Conservation (phyloP, 1,284 basidiomycete genomes). For the Cryptococcus deneoformans region DNA sequence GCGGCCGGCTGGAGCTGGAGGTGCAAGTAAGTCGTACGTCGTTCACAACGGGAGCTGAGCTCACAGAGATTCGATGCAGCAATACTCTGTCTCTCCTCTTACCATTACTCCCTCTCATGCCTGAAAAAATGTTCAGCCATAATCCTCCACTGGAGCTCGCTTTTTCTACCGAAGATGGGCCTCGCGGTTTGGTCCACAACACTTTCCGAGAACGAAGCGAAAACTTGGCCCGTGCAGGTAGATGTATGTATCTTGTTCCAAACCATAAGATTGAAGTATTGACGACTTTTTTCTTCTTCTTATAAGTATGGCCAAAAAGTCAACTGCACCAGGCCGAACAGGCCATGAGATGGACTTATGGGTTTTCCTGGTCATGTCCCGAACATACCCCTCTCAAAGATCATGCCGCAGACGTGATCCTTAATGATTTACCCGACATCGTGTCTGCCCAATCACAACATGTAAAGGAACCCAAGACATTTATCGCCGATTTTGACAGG, state of each 20-base stretch:
- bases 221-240: slow-evolving; percentile 21
- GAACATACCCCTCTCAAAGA: slow-evolving; percentile 31
- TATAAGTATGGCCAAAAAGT: slow-evolving; percentile 26
- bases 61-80: slow-evolving; percentile 9
- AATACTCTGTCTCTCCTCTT: slow-evolving; percentile 37
- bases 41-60: too few relatives aligned
- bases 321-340: slow-evolving; percentile 32
- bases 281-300: neutral
- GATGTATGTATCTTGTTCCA: slow-evolving; percentile 14
- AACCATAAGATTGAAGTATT: neutral
- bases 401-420: slow-evolving; percentile 22
- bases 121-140: slow-evolving; percentile 25
- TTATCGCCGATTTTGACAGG: slow-evolving; percentile 37
- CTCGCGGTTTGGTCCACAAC: slow-evolving; percentile 26
- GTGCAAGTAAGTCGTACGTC: slow-evolving; percentile 32
- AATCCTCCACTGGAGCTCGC: slow-evolving; percentile 32
- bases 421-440: slow-evolving; percentile 24
- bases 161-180: slow-evolving; percentile 36
- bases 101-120: slow-evolving; percentile 33
- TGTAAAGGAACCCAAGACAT: slow-evolving; percentile 16
- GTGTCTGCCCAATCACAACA: neutral
- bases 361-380: slow-evolving; percentile 41
- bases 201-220: slow-evolving; percentile 28
- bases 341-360: slow-evolving; percentile 31
- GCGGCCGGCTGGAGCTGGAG: slow-evolving; percentile 27